phyloP scores from a whole-genome alignment of 805 yeast species.

The Starmerella powellii region DNA sequence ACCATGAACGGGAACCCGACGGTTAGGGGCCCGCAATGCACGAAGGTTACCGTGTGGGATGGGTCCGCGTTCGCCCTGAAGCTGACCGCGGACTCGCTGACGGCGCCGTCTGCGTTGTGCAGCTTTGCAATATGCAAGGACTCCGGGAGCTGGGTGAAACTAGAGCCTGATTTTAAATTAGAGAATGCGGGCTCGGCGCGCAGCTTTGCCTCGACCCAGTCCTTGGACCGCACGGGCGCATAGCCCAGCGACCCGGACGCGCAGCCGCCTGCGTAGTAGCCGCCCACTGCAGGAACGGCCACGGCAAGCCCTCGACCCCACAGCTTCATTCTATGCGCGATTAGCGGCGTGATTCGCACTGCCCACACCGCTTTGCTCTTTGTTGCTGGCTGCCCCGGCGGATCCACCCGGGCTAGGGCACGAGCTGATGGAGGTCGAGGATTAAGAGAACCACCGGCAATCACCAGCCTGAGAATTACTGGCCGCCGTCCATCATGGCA shows the following conservation, averaged over 20 bases:
- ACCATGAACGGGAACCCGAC: slow-evolving; percentile 80
- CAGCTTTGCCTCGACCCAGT: slow-evolving; percentile 7
- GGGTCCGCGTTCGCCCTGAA: slow-evolving; percentile 47
- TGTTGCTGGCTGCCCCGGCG: too few relatives aligned
- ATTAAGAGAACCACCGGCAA: too few relatives aligned
- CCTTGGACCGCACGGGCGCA: slow-evolving; percentile 11
- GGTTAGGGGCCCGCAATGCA: slow-evolving; percentile 65
- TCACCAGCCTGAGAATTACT: too few relatives aligned
- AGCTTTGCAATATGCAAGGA: background rate
- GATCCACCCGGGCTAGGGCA: too few relatives aligned
- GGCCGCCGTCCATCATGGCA: too few relatives aligned
- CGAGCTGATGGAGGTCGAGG: too few relatives aligned
- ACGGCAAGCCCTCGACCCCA: background rate
- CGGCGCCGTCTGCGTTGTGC: slow-evolving; percentile 39
- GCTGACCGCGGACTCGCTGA: slow-evolving; percentile 60
- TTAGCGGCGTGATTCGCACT: too few relatives aligned
- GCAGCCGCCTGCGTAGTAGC: slow-evolving; percentile 4
- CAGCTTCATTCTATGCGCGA: background rate
- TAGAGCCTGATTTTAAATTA: slow-evolving; percentile 34
- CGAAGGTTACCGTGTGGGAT: slow-evolving; percentile 50
- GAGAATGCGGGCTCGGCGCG: slow-evolving; percentile 39
- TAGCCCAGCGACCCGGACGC: slow-evolving; percentile 4
- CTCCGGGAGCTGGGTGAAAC: slow-evolving; percentile 28
- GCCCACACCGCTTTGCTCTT: too few relatives aligned
- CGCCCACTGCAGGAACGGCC: slow-evolving; percentile 1